phyloP scores from a whole-genome alignment of 208 protist genomes.

The Trichomonas gallinae region DNA sequence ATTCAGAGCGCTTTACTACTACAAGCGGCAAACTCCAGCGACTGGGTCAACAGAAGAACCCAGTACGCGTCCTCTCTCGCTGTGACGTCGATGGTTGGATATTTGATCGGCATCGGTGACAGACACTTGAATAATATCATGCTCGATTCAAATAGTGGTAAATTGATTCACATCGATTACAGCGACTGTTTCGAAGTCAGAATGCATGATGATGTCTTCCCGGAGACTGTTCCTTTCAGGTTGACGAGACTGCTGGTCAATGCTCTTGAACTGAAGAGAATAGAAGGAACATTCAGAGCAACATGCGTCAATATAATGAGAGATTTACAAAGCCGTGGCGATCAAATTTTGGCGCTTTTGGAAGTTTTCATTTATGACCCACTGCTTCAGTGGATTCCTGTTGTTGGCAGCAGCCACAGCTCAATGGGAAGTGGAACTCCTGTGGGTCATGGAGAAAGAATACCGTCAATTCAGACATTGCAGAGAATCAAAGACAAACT shows the following conservation, averaged over 20 bases:
- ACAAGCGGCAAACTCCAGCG: neutral
- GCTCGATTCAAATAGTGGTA: constrained; percentile 50
- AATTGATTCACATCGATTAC: constrained; percentile 22
- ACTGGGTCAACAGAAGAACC: neutral
- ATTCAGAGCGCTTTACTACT: neutral
- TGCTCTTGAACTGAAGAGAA: neutral
- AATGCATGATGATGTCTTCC: neutral
- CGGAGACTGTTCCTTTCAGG: constrained; percentile 6
- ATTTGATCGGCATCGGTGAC: constrained; percentile 70
- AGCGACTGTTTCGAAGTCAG: neutral
- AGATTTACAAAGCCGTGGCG: neutral
- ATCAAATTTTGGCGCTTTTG: neutral
- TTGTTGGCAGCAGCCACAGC: neutral
- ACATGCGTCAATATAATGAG: neutral
- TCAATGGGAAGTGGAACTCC: neutral
- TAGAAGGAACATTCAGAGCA: neutral
- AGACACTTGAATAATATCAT: constrained; percentile 82
- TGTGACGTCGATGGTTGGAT: constrained; percentile 79
- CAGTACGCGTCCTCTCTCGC: constrained; percentile 56
- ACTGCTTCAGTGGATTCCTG: neutral
- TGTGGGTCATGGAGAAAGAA: neutral
- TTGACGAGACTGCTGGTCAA: neutral
- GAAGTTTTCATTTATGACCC: constrained; percentile 26
- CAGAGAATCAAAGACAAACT: neutral
- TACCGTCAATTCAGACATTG: neutral